Base-by-base conservation (phyloP, 2,329 filamentous ascomycete genomes). In the Diaporthe ilicicola region DNA sequence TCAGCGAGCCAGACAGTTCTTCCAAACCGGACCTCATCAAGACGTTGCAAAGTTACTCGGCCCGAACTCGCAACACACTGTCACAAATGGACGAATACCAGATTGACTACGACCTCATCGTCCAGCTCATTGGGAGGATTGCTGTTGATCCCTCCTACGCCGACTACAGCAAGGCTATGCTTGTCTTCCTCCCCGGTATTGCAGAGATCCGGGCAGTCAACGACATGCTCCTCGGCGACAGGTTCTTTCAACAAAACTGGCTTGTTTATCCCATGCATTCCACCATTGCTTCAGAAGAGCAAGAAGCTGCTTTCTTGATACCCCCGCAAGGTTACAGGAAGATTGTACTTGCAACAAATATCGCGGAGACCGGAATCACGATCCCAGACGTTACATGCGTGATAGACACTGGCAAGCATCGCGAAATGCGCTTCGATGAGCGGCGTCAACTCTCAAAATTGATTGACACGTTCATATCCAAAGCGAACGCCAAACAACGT, bases 361-460 rank as follows among this genome's bases (percentile, higher is more conserved):
- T 99, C 79, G 96, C 96, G 5, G 96, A 99, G 81, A 99, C 96
- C 0, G 96, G 96, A 84, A 97, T 99, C 78, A 99, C 96, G 0
- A 99, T 99, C 74, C 96, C 96, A 1, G 96, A 99, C 79, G 94
- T 99, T 37, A 98, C 96, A 0, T 97, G 95, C 76, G 96, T 99
- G 55, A 93, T 99, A 71, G 96, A 99, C 80, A 95, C 94, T 0
- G 96, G 96, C 70, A 98, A 97, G 81, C 95, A 98, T 81, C 94
- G 97, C 75, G 95, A 97, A 81, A 98, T 98, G 95, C 88, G 95
- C 34, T 98, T 97, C 76, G 95, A 99, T 78, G 96, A 99, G 82
- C 90, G 93, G 69, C 89, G 94, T 70, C 96, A 99, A 78, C 86
- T 99, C 42, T 98, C 95, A 1, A 89, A 94, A 27, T 87, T 99